phyloP scores from a whole-genome alignment of 2,329 filamentous ascomycete species.

The Alternaria arborescens region DNA sequence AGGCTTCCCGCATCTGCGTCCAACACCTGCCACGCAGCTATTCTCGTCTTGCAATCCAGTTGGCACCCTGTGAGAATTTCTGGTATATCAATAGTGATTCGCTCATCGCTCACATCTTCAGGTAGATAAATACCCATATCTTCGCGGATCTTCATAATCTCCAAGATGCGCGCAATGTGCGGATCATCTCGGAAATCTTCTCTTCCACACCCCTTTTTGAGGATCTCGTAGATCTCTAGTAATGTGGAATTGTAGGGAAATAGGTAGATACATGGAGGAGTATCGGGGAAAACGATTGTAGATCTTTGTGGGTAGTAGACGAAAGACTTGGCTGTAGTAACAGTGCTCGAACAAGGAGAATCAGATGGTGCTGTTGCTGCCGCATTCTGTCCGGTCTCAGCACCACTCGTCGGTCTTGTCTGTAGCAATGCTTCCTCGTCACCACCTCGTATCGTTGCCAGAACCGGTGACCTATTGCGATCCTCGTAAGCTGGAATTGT shows the following conservation, averaged over 20 bases:
- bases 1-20: background rate
- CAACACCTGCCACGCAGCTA: constrained; percentile 12
- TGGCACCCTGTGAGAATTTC: background rate
- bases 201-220: constrained; percentile 5
- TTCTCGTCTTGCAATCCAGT: background rate
- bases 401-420: background rate
- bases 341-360: no score
- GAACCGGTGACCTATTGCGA: no score
- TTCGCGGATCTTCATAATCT: constrained; percentile 24
- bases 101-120: constrained; percentile 9
- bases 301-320: background rate
- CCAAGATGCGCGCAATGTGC: constrained; percentile 8
- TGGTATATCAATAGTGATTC: constrained; percentile 19
- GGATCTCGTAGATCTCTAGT: constrained; percentile 15
- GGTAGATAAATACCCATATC: constrained; percentile 20
- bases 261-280: constrained; percentile 19
- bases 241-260: constrained; percentile 24
- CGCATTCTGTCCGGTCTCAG: no score
- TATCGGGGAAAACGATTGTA: background rate
- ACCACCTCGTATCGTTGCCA: background rate
- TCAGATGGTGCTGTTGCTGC: background rate
- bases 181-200: constrained; percentile 2
- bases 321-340: background rate
- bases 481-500: no score
- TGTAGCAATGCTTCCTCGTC: background rate